Evolutionary conservation across 768 basidiomycete species (phyloP).

Genomic region (Myochromella boudieri): DNA sequence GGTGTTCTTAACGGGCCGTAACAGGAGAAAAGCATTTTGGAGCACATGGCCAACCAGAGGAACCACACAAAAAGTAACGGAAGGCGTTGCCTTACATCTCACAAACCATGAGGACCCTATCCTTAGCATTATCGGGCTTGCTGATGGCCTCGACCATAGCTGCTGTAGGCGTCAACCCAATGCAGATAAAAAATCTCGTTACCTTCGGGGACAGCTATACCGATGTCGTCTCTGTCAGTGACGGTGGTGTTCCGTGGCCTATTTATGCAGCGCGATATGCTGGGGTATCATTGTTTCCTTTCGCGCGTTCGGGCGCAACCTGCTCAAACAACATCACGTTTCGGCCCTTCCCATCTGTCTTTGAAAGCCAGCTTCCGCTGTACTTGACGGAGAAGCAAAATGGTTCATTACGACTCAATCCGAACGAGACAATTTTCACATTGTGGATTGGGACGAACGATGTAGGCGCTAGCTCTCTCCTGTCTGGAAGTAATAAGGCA

Average conservation of each 20-base stretch:
- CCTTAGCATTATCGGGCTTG: background rate
- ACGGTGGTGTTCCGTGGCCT: slow-evolving; percentile 58
- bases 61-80: too few species aligned
- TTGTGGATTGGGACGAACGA: slow-evolving; percentile 74
- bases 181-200: slow-evolving; percentile 61
- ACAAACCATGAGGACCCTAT: background rate
- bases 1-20: too few species aligned
- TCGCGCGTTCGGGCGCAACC: slow-evolving; percentile 61
- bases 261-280: slow-evolving; percentile 58
- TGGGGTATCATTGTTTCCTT: slow-evolving; percentile 50
- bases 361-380: slow-evolving; percentile 55
- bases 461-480: slow-evolving; percentile 51
- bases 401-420: slow-evolving; percentile 36
- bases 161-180: slow-evolving; percentile 28
- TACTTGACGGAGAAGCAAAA: slow-evolving; percentile 46
- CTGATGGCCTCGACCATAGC: background rate
- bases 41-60: too few species aligned
- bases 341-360: slow-evolving; percentile 57
- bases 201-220: slow-evolving; percentile 72
- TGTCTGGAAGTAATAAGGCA: slow-evolving; percentile 51
- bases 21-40: too few species aligned
- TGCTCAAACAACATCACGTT: slow-evolving; percentile 64
- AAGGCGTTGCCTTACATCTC: too few species aligned
- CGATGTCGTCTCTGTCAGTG: slow-evolving; percentile 42
- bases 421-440: slow-evolving; percentile 56